Conservation (phyloP, 495 filamentous ascomycete species). For the Penicillium taxi region DNA sequence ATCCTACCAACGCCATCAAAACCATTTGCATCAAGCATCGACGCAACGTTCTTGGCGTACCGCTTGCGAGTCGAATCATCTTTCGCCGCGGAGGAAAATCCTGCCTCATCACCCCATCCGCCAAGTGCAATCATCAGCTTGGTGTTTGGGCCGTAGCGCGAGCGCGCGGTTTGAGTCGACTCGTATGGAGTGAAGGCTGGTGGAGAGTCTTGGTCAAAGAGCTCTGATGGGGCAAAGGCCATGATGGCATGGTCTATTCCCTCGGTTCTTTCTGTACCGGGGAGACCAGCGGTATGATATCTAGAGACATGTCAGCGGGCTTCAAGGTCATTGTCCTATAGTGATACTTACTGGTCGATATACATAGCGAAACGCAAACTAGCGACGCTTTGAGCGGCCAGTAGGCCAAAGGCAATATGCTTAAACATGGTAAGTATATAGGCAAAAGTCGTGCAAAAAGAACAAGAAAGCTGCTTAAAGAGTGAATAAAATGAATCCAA, state of each 20-base stretch:
- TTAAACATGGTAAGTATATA: conserved; percentile 21
- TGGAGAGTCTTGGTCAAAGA: conserved; percentile 49
- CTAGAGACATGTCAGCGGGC: conserved; percentile 8
- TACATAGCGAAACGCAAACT: conserved; percentile 33
- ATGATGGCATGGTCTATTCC: conserved; percentile 52
- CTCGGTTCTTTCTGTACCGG: conserved; percentile 17
- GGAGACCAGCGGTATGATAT: conserved; percentile 27
- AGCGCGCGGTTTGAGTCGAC: conserved; percentile 46
- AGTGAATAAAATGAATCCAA: not conserved
- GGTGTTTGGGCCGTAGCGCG: conserved; percentile 50
- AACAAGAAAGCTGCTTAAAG: not conserved
- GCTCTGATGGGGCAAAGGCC: conserved; percentile 54
- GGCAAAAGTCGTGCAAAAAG: not conserved
- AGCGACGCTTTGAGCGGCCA: conserved; percentile 26
- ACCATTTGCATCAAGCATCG: conserved; percentile 52
- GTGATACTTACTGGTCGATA: conserved; percentile 27
- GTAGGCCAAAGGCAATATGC: conserved; percentile 21
- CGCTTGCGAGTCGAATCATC: conserved; percentile 42
- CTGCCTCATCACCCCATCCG: conserved; percentile 62
- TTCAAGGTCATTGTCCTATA: not conserved
- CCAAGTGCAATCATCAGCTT: conserved; percentile 65
- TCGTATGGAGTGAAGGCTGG: conserved; percentile 52
- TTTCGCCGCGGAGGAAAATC: conserved; percentile 52
- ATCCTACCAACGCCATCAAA: conserved; percentile 50
- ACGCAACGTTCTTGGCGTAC: conserved; percentile 58